Evolutionary conservation across 345 rosid species (phyloP), one percentile per base, ranked within the genome.

Genomic region (Excoecaria cochinchinensis): DNA sequence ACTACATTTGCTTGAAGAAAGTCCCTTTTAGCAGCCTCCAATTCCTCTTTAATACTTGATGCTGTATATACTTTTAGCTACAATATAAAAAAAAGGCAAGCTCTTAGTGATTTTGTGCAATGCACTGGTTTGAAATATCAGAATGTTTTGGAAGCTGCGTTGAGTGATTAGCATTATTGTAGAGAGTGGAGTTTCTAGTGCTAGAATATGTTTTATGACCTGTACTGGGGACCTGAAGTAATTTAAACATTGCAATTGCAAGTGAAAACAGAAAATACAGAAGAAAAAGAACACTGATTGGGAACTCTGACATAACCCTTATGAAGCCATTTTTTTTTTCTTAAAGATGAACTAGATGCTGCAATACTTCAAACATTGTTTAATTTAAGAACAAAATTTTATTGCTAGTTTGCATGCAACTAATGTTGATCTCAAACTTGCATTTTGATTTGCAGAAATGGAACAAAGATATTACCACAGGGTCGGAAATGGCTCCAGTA

Each of bases 401-500:
- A 52, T 52, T 56, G 25, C 59, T 19, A 19, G 6, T 56, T 10
- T 65, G 48, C n/a, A 40, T 9, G 8, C 0, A 19, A 22, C 19
- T 7, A 19, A 17, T 8, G n/a, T 67, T 14, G 38, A 8, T 40
- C 39, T 14, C 21, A 44, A 56, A 44, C 1, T 69, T 46, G 60
- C n/a, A 24, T 50, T 65, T 51, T 40, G 21, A 66, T 21, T 56
- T 56, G n/a, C 8, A 62, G 44, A 21, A 56, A 53, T 8, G 38
- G 42, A 39, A 36, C 72, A 42, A 39, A 69, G 73, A 22, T 40
- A 39, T 87, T 92, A 94, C 98, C 97, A 82, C 81, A 5, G 97
- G 97, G 87, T 92, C 97, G 64, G 97, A 92, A 71, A 90, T 76
- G 65, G 92, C 90, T 68, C 97, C 97, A 61, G 89, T 88, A 79